Percentiles rank a stretch among this genome's conserved stretches.
phyloP scores from a whole-genome alignment of 2,329 filamentous ascomycete species.

The Akanthomyces uredinophilus region DNA sequence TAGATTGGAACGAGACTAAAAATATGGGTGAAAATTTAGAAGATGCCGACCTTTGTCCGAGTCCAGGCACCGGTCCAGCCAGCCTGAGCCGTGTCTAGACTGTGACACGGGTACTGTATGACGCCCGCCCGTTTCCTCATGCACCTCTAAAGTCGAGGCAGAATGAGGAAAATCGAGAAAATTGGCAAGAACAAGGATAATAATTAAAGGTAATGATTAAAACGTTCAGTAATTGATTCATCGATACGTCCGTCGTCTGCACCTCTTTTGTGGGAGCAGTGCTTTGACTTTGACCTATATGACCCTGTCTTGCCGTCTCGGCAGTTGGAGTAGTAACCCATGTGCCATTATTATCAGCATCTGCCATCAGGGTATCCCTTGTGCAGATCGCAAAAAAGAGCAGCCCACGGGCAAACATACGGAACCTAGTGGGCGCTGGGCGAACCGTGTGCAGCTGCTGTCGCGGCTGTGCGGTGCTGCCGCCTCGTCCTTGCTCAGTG shows the following conservation, averaged over 20 bases:
- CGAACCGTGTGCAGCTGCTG: neutral
- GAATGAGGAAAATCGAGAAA: too few species aligned
- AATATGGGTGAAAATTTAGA: neutral
- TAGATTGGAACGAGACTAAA: too few species aligned
- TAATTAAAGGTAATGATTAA: too few species aligned
- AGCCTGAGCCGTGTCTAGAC: neutral
- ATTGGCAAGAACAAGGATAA: too few species aligned
- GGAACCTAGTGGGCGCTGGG: neutral
- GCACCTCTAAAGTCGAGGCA: neutral
- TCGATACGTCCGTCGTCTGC: too few species aligned
- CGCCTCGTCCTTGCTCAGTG: neutral
- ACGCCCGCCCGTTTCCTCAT: neutral
- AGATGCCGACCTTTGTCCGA: conserved; percentile 13
- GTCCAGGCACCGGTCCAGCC: neutral
- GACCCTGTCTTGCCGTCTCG: too few species aligned
- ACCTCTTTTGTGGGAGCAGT: too few species aligned
- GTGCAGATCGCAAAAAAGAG: neutral
- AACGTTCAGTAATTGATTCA: too few species aligned
- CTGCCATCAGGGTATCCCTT: neutral
- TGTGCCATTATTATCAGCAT: neutral
- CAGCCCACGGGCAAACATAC: neutral
- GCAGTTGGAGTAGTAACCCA: neutral
- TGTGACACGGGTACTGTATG: neutral
- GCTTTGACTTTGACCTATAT: too few species aligned
- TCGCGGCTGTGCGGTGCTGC: neutral